A percentile compares a stretch with the other conserved stretches of the same genome.
Conservation (phyloP, 441 rosid genomes). For the Erysimum pusillum region DNA sequence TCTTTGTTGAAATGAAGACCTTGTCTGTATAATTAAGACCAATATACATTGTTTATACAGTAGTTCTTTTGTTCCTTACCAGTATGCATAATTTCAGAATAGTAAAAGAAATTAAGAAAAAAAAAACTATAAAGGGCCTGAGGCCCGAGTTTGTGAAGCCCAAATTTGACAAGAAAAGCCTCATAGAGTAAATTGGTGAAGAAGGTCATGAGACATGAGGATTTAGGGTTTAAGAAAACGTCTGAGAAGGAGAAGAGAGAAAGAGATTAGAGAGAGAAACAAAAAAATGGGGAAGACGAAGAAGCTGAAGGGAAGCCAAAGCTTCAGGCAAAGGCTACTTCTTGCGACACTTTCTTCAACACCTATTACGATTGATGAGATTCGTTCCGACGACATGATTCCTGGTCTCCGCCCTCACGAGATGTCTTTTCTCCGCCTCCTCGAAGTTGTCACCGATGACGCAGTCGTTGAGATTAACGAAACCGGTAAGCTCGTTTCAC, state of each 20-base stretch:
- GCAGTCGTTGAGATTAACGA: constrained; percentile 72
- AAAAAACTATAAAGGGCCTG: not conserved
- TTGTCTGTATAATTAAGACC: too few species aligned
- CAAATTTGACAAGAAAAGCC: not conserved
- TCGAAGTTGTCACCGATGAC: constrained; percentile 77
- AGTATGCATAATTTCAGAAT: too few species aligned
- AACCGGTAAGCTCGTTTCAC: constrained; percentile 60
- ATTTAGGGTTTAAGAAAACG: constrained; percentile 46
- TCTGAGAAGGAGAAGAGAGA: not conserved
- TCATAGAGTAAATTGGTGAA: not conserved
- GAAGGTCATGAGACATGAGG: not conserved
- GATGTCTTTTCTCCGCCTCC: constrained; percentile 81
- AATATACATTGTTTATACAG: too few species aligned
- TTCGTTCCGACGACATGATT: constrained; percentile 67
- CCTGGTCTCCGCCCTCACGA: constrained; percentile 87
- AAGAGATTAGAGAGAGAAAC: not conserved
- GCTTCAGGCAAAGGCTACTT: constrained; percentile 76
- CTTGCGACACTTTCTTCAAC: constrained; percentile 75
- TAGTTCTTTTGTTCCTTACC: too few species aligned
- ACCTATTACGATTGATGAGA: constrained; percentile 67
- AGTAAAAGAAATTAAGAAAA: too few species aligned
- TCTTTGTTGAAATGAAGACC: not conserved
- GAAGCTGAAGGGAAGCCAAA: constrained; percentile 73
- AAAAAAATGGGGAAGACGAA: constrained; percentile 66
- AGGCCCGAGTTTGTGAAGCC: not conserved